These are phyloP conservation scores for Dunaliella primolecta DNA, from an alignment of 139 green algal species.

Conservation along the genomic window DNA sequence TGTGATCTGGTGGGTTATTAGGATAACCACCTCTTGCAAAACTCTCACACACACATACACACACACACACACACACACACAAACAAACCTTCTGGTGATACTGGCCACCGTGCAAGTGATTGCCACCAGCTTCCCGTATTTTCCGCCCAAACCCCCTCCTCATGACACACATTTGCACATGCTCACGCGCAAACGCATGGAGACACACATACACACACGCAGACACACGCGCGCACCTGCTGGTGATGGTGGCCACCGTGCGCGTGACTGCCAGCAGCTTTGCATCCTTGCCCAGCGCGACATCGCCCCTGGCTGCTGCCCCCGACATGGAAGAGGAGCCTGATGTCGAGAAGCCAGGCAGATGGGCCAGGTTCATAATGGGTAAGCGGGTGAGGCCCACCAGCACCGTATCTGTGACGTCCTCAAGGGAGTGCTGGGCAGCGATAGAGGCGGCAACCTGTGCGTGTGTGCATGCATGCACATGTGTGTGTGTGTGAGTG, in stretches of 20 bases:
- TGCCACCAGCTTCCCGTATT: too few relatives aligned
- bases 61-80: too few relatives aligned
- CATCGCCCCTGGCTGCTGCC: constrained; percentile 12
- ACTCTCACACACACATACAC: too few relatives aligned
- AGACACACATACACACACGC: neutral
- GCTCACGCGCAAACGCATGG: too few relatives aligned
- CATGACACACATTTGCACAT: too few relatives aligned
- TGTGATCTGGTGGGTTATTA: too few relatives aligned
- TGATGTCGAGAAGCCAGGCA: neutral
- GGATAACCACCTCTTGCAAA: too few relatives aligned
- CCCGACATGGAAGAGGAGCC: neutral
- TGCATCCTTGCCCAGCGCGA: constrained; percentile 68
- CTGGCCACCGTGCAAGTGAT: too few relatives aligned
- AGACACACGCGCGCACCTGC: constrained; percentile 42
- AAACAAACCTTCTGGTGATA: too few relatives aligned
- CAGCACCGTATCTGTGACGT: constrained; percentile 72
- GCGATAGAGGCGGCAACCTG: constrained; percentile 19
- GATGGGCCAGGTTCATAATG: constrained; percentile 12
- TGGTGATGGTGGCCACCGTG: constrained; percentile 75
- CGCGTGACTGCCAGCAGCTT: constrained; percentile 70
- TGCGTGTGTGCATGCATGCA: neutral
- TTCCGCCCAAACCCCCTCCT: too few relatives aligned
- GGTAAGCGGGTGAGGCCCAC: constrained; percentile 1
- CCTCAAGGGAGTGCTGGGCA: constrained; percentile 49
- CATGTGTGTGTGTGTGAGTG: constrained; percentile 6